phyloP scores from a whole-genome alignment of 2,329 filamentous ascomycete species.

The Orbilia quercus region DNA sequence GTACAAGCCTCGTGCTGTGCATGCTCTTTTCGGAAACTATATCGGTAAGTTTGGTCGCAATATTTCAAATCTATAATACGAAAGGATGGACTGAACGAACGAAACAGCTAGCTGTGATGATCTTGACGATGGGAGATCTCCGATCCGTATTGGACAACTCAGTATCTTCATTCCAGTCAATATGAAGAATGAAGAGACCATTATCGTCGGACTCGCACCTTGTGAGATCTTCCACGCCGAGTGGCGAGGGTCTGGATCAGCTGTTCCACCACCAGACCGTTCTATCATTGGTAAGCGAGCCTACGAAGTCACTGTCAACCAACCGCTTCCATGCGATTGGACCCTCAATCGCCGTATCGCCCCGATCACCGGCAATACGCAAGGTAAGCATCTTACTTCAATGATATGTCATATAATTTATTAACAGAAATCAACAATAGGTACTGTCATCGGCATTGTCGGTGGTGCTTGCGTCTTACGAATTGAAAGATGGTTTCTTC shows the following conservation, averaged over 20 bases:
- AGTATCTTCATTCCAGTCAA: conserved; percentile 39
- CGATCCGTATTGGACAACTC: conserved; percentile 40
- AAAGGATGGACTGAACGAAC: neutral
- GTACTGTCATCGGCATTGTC: conserved; percentile 37
- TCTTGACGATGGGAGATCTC: conserved; percentile 18
- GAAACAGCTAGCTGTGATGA: conserved; percentile 34
- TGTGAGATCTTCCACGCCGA: conserved; percentile 35
- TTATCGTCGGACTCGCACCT: conserved; percentile 43
- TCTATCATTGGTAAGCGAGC: conserved; percentile 45
- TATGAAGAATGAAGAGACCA: conserved; percentile 23
- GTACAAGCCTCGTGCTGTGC: conserved; percentile 24
- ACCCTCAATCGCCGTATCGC: conserved; percentile 13
- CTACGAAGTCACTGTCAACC: conserved; percentile 28
- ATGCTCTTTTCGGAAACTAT: conserved; percentile 39
- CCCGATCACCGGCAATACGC: conserved; percentile 21
- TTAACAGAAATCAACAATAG: conserved; percentile 5
- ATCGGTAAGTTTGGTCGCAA: conserved; percentile 18
- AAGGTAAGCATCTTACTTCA: conserved; percentile 16
- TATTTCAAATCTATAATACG: neutral
- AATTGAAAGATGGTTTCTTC: conserved; percentile 42
- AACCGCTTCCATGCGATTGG: conserved; percentile 17
- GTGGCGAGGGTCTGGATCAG: conserved; percentile 37
- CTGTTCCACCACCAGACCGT: conserved; percentile 20
- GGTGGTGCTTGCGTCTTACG: conserved; percentile 31
- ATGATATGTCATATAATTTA: neutral